A percentile compares a stretch with the other conserved stretches of the same genome.
These are phyloP conservation scores for Apiospora koreana DNA, from an alignment of 2,329 filamentous ascomycete genomes.

Conservation along the genomic window DNA sequence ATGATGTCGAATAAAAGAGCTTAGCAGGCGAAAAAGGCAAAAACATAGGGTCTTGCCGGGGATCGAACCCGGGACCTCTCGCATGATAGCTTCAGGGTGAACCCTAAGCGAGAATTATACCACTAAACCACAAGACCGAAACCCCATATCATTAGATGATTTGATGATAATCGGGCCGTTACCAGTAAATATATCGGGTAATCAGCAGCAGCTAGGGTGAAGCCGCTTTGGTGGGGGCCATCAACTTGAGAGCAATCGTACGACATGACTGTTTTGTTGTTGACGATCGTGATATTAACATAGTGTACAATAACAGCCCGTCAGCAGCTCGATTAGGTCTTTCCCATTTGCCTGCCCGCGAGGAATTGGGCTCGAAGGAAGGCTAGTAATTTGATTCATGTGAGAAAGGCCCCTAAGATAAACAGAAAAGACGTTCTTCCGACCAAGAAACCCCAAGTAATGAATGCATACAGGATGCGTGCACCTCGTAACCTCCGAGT, in stretches of 20 bases:
- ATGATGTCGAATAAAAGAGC: too few relatives aligned
- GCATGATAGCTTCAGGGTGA: constrained; percentile 2
- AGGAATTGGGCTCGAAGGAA: not conserved
- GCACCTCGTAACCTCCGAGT: not conserved
- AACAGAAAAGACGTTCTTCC: not conserved
- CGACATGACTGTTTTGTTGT: not conserved
- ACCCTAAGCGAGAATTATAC: constrained; percentile 15
- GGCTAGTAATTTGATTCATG: not conserved
- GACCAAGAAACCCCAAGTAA: not conserved
- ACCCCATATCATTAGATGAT: too few relatives aligned
- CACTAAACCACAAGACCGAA: constrained; percentile 13
- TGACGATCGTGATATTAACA: not conserved
- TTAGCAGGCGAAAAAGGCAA: not conserved
- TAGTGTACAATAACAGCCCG: too few relatives aligned
- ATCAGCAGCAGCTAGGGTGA: too few relatives aligned
- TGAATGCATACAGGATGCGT: not conserved
- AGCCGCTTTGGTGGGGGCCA: too few relatives aligned
- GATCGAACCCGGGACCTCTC: constrained; percentile 14
- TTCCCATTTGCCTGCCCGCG: not conserved
- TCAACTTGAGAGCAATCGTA: too few relatives aligned
- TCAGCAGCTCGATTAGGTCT: not conserved
- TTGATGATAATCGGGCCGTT: too few relatives aligned
- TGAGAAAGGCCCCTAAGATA: not conserved
- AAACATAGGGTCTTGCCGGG: constrained; percentile 11
- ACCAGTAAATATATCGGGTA: too few relatives aligned